Conservation (phyloP, 768 basidiomycete species). For the Gautieria morchelliformis region DNA sequence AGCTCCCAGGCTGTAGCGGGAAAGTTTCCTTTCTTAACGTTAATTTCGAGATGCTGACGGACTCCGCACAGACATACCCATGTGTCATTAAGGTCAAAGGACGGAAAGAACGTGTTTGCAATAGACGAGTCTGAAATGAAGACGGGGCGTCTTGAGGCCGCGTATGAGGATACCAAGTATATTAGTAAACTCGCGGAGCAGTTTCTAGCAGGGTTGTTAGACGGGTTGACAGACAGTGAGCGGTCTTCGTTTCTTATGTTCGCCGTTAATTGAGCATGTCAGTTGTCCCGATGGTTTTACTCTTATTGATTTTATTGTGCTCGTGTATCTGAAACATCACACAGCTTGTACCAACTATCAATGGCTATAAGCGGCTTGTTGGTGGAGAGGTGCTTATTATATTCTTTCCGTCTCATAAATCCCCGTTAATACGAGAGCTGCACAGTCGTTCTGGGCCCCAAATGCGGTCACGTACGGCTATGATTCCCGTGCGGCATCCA, state of each 20-base stretch:
- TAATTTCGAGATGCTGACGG: not conserved
- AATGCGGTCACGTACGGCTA: slow-evolving; percentile 92
- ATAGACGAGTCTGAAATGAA: slow-evolving; percentile 49
- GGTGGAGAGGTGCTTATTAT: slow-evolving; percentile 59
- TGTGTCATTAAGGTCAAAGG: slow-evolving; percentile 64
- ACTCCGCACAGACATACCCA: slow-evolving; percentile 64
- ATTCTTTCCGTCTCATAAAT: slow-evolving; percentile 2
- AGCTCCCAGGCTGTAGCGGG: slow-evolving; percentile 97
- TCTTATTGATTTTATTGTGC: not conserved
- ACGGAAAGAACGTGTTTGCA: slow-evolving; percentile 76
- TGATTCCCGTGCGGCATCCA: slow-evolving; percentile 86
- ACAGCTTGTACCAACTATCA: slow-evolving; percentile 82
- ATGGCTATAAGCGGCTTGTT: slow-evolving; percentile 94
- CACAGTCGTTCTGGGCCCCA: slow-evolving; percentile 76
- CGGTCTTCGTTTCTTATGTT: not conserved
- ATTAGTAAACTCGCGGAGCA: slow-evolving; percentile 78
- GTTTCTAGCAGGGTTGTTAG: slow-evolving; percentile 90
- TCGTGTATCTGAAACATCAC: not conserved
- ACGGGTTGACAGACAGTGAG: slow-evolving; percentile 83
- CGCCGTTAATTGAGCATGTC: not conserved
- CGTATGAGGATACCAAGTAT: slow-evolving; percentile 73
- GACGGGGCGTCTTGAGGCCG: slow-evolving; percentile 57
- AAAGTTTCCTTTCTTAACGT: slow-evolving; percentile 22
- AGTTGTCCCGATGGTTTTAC: slow-evolving; percentile 73
- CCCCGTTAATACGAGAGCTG: slow-evolving; percentile 17